Evolutionary conservation across 2,329 filamentous ascomycete genomes (phyloP).

Genomic region (Pseudogymnoascus sp.): DNA sequence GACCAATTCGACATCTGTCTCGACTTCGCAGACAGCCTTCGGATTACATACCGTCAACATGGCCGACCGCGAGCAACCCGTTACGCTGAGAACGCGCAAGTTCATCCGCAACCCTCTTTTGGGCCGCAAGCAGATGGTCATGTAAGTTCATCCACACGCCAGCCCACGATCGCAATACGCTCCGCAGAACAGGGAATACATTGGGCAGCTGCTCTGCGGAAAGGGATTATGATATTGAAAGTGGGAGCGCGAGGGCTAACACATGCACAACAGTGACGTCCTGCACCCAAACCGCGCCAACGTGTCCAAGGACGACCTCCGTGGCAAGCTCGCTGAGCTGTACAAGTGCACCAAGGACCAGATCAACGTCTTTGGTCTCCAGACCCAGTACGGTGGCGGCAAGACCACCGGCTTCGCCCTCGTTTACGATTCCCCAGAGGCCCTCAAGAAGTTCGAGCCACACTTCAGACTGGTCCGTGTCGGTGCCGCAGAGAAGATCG

Average conservation of each 20-base stretch:
- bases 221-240: constrained; percentile 15
- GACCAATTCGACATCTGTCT: constrained; percentile 25
- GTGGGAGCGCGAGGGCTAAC: constrained; percentile 9
- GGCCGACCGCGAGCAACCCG: constrained; percentile 73
- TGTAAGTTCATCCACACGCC: constrained; percentile 59
- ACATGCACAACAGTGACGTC: constrained; percentile 67
- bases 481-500: constrained; percentile 86
- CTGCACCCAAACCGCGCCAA: constrained; percentile 98
- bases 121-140: constrained; percentile 98
- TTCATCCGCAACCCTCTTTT: constrained; percentile 99
- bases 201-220: constrained; percentile 1
- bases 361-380: constrained; percentile 96
- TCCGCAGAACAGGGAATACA: constrained; percentile 14
- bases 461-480: constrained; percentile 94
- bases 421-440: constrained; percentile 96
- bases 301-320: constrained; percentile 98
- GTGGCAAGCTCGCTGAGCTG: constrained; percentile 83
- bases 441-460: constrained; percentile 99
- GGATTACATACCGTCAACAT: constrained; percentile 58
- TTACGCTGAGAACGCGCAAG: constrained; percentile 96
- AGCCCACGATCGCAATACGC: constrained; percentile 1
- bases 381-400: constrained; percentile 98
- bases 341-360: constrained; percentile 99
- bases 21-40: constrained; percentile 26
- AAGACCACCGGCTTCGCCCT: constrained; percentile 99